phyloP scores from a whole-genome alignment of 1,284 basidiomycete genomes.

The Cutaneotrichosporon dermatis region DNA sequence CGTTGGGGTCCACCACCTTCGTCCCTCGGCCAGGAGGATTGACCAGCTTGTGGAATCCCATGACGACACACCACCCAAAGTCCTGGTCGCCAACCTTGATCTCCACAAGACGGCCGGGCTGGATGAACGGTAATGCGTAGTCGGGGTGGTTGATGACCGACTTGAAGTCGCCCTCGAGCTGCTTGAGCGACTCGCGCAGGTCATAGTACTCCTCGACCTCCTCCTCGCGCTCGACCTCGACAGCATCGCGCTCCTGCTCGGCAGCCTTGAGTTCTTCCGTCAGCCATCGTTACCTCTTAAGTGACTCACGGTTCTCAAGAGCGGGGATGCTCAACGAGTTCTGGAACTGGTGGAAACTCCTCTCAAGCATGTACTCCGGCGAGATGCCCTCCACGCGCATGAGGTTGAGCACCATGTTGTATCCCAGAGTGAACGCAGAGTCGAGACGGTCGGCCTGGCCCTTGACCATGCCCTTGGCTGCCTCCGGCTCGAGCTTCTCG shows the following conservation, averaged over 20 bases:
- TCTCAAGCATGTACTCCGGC: conserved; percentile 96
- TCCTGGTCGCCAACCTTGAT: conserved; percentile 80
- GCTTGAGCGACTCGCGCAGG: conserved; percentile 81
- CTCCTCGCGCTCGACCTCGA: conserved; percentile 75
- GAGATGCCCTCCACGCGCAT: conserved; percentile 99
- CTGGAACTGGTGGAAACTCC: conserved; percentile 98
- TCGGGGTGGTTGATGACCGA: conserved; percentile 91
- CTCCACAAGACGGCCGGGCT: conserved; percentile 84
- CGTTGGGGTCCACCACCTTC: conserved; percentile 47
- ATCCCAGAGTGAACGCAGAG: conserved; percentile 97
- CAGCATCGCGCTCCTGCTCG: conserved; percentile 64
- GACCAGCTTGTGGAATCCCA: conserved; percentile 76
- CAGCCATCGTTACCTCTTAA: background rate
- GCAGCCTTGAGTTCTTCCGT: conserved; percentile 66
- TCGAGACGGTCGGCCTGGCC: conserved; percentile 96
- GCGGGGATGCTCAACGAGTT: conserved; percentile 83
- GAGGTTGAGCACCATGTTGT: conserved; percentile 98
- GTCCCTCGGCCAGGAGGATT: conserved; percentile 12
- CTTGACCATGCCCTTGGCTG: conserved; percentile 97
- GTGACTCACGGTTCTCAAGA: conserved; percentile 71
- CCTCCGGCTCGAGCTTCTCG: conserved; percentile 88
- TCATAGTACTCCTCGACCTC: conserved; percentile 87
- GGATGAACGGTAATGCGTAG: conserved; percentile 88
- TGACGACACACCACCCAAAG: conserved; percentile 93
- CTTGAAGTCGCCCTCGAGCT: conserved; percentile 77